phyloP scores from a whole-genome alignment of 108 stramenopile genomes.

The Cyclotella sp. region DNA sequence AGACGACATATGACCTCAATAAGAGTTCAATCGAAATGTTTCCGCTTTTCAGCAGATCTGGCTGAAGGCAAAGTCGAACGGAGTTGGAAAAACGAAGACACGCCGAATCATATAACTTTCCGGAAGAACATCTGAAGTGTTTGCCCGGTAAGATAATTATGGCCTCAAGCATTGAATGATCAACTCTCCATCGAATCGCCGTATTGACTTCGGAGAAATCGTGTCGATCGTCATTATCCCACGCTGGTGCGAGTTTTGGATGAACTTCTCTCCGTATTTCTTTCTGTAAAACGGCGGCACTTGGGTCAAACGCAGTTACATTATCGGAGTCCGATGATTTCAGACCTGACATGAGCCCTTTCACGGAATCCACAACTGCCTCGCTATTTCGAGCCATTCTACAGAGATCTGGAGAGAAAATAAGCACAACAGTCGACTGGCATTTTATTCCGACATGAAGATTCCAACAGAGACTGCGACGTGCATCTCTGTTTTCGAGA shows the following conservation, averaged over 20 bases:
- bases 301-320: too few species aligned
- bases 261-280: too few species aligned
- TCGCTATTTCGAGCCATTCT: too few species aligned
- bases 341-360: background rate
- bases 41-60: slow-evolving; percentile 2
- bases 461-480: slow-evolving; percentile 41
- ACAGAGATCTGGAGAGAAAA: background rate
- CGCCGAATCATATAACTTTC: slow-evolving; percentile 30
- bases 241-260: background rate
- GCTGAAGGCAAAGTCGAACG: slow-evolving; percentile 23
- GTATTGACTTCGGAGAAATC: background rate
- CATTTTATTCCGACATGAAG: slow-evolving; percentile 20
- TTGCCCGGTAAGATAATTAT: slow-evolving; percentile 47
- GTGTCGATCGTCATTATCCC: background rate
- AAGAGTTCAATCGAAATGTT: slow-evolving; percentile 6
- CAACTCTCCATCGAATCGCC: slow-evolving; percentile 59
- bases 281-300: too few species aligned
- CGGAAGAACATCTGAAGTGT: slow-evolving; percentile 16
- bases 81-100: slow-evolving; percentile 42
- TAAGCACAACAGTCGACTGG: slow-evolving; percentile 1
- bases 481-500: background rate
- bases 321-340: background rate
- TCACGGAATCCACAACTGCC: background rate
- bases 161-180: slow-evolving; percentile 39
- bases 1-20: background rate